phyloP scores from a whole-genome alignment of 176 grass and related monocot genomes.

The Avena atlantica region DNA sequence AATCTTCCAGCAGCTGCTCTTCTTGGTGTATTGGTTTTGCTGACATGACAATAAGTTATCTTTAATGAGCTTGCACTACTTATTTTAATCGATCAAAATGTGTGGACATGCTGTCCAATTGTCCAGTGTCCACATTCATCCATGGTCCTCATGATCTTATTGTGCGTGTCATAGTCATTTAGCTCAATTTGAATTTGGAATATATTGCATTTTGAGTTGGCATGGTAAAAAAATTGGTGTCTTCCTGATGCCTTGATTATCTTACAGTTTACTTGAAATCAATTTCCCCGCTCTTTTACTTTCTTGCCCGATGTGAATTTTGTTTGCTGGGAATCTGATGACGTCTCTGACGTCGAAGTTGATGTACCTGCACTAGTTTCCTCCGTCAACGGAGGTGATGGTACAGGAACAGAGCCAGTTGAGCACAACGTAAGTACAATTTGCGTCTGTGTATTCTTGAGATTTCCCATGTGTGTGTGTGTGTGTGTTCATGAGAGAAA shows the following conservation, averaged over 20 bases:
- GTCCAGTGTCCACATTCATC: background rate
- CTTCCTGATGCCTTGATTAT: background rate
- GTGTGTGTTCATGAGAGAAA: background rate
- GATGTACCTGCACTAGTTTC: too few relatives aligned
- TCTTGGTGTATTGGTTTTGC: slow-evolving; percentile 23
- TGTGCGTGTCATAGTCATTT: background rate
- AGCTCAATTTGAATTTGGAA: background rate
- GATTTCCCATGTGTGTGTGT: too few relatives aligned
- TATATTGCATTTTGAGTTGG: background rate
- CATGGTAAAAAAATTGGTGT: background rate
- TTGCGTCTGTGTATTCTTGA: too few relatives aligned
- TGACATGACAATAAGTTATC: background rate
- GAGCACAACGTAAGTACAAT: too few relatives aligned
- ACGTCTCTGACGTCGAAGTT: too few relatives aligned
- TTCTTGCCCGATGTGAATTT: too few relatives aligned
- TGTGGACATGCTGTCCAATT: slow-evolving; percentile 7
- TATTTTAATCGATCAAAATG: slow-evolving; percentile 12
- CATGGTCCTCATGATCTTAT: background rate
- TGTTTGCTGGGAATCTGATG: too few relatives aligned
- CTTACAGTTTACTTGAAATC: too few relatives aligned
- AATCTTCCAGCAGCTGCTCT: slow-evolving; percentile 84
- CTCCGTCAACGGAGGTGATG: too few relatives aligned
- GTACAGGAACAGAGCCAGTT: too few relatives aligned
- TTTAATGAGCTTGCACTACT: background rate
- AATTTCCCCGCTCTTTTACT: too few relatives aligned